Evolutionary conservation across 768 basidiomycete genomes (phyloP), one percentile per base, ranked within the genome.

Genomic region (Antrodiella citrinella): DNA sequence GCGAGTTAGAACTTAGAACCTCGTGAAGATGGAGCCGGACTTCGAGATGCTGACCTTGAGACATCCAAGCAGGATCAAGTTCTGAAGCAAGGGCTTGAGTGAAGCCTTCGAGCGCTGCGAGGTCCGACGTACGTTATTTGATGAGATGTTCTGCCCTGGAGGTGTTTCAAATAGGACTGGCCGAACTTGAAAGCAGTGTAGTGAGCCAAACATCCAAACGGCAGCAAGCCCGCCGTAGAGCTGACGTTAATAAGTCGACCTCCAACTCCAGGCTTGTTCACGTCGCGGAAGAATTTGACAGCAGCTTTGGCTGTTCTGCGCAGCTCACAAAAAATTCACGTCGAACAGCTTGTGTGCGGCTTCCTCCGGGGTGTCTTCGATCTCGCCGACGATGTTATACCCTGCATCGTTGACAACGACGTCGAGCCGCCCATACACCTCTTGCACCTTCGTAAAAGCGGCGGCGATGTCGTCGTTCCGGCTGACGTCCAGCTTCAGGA

Each of bases 231-330:
- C 15, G 53, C 2, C 13, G 52, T 49, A 7, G 68, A 69, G 2
- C 65, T 66, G 44, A 61, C 46, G 41, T 73, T 69, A n/a, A 72
- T 53, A 1, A 72, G 56, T 13, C 61, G 62, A 2, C 71, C 71
- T 0, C 69, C 68, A 3, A 56, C 49, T 4, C 18, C 51, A 10
- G 69, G 64, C 7, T 62, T 54, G 48, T 72, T 72, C 1, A 62
- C 58, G 15, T 72, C 71, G 18, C 71, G 62, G 54, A 72, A 68
- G 48, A 63, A 59, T 26, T 50, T 48, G 26, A 72, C 54, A 0
- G 69, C 67, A 39, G 63, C 67, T 22, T 51, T 54, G n/a, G 25
- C 54, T 66, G 25, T 70, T 69, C 26, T 54, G 52, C 0, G 52
- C 50, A 2, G 64, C 58, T 4, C 64, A 62, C 59, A 57, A 65